These are phyloP conservation scores for Stipa capillata DNA, from an alignment of 176 grass and related monocot species.

Conservation along the genomic window DNA sequence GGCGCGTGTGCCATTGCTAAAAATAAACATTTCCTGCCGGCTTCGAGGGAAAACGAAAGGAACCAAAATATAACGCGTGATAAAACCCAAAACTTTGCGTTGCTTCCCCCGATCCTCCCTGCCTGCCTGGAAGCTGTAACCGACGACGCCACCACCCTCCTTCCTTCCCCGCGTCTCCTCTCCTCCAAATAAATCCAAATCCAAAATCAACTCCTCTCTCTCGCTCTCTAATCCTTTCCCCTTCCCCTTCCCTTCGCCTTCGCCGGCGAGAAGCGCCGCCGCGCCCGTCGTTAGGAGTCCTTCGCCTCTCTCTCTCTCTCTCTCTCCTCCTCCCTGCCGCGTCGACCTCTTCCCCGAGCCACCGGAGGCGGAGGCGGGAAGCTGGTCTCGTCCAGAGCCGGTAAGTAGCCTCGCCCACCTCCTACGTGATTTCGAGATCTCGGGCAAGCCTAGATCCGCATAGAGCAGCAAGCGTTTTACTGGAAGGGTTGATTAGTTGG, in stretches of 20 bases:
- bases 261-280: not conserved
- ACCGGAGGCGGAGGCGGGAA: not conserved
- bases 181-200: slow-evolving; percentile 2
- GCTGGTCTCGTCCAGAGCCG: not conserved
- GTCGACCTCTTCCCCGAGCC: no score
- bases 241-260: not conserved
- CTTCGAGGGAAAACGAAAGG: not conserved
- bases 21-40: no score
- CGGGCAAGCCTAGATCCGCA: slow-evolving; percentile 3
- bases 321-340: no score
- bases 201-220: not conserved
- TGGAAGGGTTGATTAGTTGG: not conserved
- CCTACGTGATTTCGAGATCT: not conserved
- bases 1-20: no score
- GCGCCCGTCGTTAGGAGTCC: not conserved
- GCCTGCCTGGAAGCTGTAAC: not conserved
- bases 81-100: not conserved
- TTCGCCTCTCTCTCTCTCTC: no score
- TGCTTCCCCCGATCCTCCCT: not conserved
- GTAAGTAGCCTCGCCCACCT: not conserved
- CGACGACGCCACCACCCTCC: not conserved
- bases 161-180: not conserved
- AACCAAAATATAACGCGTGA: no score
- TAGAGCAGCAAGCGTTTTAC: not conserved
- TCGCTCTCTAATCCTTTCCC: not conserved